Percentiles rank a stretch among this genome's conserved stretches.
phyloP scores from a whole-genome alignment of 2,329 filamentous ascomycete genomes.

The Xylaria sp. region DNA sequence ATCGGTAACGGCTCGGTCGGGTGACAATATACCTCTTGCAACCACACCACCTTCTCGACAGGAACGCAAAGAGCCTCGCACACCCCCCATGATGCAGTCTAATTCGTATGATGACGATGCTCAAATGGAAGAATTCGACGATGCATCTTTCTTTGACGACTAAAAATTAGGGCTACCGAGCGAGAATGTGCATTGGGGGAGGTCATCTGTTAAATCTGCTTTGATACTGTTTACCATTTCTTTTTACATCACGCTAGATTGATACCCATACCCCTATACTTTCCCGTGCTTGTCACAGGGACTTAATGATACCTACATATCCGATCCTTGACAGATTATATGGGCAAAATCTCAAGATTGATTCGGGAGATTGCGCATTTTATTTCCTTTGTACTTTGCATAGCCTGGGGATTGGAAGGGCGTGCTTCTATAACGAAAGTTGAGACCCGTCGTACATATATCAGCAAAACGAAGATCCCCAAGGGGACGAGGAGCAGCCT shows the following conservation, averaged over 20 bases:
- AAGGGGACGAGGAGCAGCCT: conserved; percentile 18
- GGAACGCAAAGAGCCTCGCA: conserved; percentile 59
- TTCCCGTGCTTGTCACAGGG: conserved; percentile 30
- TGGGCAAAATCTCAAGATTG: conserved; percentile 31
- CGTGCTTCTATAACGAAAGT: conserved; percentile 33
- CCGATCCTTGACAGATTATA: conserved; percentile 27
- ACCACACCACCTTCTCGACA: conserved; percentile 59
- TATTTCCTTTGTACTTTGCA: conserved; percentile 40
- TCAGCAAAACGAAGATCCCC: conserved; percentile 11
- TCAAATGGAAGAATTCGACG: conserved; percentile 68
- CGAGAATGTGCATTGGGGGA: conserved; percentile 6
- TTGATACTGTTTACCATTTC: conserved; percentile 41
- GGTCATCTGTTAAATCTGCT: conserved; percentile 30
- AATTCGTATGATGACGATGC: conserved; percentile 72
- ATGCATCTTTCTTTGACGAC: conserved; percentile 69
- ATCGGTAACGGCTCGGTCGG: conserved; percentile 51
- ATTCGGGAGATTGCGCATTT: conserved; percentile 29
- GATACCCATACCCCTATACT: conserved; percentile 40
- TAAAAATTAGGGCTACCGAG: conserved; percentile 35
- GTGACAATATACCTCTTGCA: conserved; percentile 55
- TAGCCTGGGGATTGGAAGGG: conserved; percentile 30
- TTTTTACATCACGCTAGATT: conserved; percentile 41
- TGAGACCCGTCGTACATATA: conserved; percentile 28
- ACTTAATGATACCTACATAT: conserved; percentile 39
- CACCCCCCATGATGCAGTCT: conserved; percentile 70